These are phyloP conservation scores for Graphiopsis chlorocephala DNA, from an alignment of 2,329 filamentous ascomycete genomes.

Conservation along the genomic window DNA sequence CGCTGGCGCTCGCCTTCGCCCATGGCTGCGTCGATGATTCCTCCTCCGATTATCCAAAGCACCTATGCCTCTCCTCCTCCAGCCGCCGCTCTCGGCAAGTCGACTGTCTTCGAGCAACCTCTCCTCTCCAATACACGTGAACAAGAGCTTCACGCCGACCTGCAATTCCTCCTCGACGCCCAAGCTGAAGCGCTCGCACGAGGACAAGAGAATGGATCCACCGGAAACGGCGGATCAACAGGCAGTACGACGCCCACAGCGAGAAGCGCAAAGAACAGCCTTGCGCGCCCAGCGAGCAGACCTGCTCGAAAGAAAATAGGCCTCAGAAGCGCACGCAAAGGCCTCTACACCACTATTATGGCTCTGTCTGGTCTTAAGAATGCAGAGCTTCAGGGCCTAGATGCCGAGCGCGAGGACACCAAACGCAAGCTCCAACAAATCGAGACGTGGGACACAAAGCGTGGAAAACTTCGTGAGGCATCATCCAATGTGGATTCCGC, in stretches of 20 bases:
- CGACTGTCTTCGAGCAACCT: constrained; percentile 45
- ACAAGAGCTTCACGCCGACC: constrained; percentile 53
- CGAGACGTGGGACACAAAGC: constrained; percentile 57
- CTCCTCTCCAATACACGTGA: constrained; percentile 42
- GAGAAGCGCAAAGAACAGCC: constrained; percentile 34
- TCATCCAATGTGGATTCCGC: constrained; percentile 54
- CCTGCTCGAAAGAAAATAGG: constrained; percentile 50
- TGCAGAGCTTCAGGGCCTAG: constrained; percentile 64
- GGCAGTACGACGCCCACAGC: constrained; percentile 50
- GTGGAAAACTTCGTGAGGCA: constrained; percentile 54
- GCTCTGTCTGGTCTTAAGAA: constrained; percentile 64
- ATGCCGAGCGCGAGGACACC: constrained; percentile 55
- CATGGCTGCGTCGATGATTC: constrained; percentile 34
- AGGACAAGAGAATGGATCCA: constrained; percentile 41
- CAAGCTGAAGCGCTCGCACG: constrained; percentile 58
- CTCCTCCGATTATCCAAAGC: constrained; percentile 36
- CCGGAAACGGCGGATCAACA: constrained; percentile 47
- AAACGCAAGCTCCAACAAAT: constrained; percentile 59
- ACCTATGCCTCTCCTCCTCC: constrained; percentile 20
- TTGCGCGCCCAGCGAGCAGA: constrained; percentile 47
- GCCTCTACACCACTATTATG: constrained; percentile 61
- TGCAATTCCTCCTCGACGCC: constrained; percentile 59
- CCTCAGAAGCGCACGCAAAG: constrained; percentile 62
- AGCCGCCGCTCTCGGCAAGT: constrained; percentile 26
- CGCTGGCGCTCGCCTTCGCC: constrained; percentile 35